phyloP scores from a whole-genome alignment of 108 stramenopile species.

The Nannochloropsis salina region DNA sequence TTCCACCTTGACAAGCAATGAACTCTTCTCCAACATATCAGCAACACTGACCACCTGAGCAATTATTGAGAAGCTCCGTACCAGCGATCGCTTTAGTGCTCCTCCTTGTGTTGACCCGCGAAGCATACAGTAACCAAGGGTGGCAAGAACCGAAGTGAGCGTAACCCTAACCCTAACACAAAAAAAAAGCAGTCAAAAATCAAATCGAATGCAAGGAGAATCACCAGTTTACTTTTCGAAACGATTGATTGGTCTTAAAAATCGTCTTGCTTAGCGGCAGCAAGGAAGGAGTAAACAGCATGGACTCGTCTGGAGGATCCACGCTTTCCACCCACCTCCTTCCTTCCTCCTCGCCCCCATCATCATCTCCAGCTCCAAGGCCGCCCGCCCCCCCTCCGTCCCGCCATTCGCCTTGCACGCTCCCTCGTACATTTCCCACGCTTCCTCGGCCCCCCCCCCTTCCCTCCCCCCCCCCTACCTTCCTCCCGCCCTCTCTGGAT shows the following conservation, averaged over 20 bases:
- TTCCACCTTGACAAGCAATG: too few relatives aligned
- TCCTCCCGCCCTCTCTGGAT: not conserved
- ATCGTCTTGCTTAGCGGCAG: too few relatives aligned
- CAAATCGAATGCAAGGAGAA: too few relatives aligned
- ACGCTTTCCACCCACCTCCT: not conserved
- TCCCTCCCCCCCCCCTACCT: not conserved
- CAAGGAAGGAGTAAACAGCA: not conserved
- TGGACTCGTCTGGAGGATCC: not conserved
- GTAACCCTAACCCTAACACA: too few relatives aligned
- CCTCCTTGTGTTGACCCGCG: too few relatives aligned
- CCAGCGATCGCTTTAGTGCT: too few relatives aligned
- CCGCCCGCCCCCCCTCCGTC: not conserved
- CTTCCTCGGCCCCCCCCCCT: not conserved
- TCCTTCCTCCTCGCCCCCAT: not conserved
- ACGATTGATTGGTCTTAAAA: not conserved
- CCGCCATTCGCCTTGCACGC: not conserved
- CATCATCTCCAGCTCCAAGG: not conserved
- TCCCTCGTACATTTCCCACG: not conserved
- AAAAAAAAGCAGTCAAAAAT: too few relatives aligned
- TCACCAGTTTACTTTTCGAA: not conserved
- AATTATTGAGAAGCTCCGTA: too few relatives aligned
- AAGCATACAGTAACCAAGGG: too few relatives aligned
- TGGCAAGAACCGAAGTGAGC: too few relatives aligned
- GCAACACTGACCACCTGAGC: too few relatives aligned
- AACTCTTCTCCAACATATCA: too few relatives aligned